Conservation (phyloP, 768 basidiomycete genomes). For the Xanthoconium purpureum region DNA sequence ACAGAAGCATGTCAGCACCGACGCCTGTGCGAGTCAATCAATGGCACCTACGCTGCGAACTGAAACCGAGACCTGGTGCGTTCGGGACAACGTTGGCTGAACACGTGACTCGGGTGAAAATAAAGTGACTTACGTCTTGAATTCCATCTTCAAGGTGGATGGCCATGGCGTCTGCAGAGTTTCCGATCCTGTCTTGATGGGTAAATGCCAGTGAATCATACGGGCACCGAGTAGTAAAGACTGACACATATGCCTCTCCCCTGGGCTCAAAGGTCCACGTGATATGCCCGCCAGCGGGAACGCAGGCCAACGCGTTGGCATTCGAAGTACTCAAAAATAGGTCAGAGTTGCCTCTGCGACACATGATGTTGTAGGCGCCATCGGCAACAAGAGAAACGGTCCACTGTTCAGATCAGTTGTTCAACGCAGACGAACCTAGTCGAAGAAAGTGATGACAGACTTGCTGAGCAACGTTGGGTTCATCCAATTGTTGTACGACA, state of each 20-base stretch:
- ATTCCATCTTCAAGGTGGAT: background rate
- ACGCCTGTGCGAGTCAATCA: background rate
- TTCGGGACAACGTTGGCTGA: background rate
- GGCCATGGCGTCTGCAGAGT: background rate
- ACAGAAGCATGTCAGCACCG: background rate
- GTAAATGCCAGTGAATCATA: background rate
- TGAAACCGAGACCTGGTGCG: background rate
- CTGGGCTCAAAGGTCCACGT: background rate
- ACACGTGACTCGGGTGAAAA: too few species aligned
- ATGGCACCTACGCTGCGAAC: constrained; percentile 1
- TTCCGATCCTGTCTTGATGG: background rate
- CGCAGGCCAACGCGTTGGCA: background rate
- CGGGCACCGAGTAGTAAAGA: background rate
- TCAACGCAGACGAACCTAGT: background rate
- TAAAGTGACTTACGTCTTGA: background rate
- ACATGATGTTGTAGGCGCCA: background rate
- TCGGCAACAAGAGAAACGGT: background rate
- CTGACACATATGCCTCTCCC: background rate
- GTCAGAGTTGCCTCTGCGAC: background rate
- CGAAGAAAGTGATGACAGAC: background rate
- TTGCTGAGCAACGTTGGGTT: background rate
- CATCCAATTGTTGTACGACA: background rate
- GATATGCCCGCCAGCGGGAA: background rate
- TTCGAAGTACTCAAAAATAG: background rate
- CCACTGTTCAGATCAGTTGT: background rate